Base-by-base conservation (phyloP, 2,329 filamentous ascomycete species). In the Fusarium buharicum region DNA sequence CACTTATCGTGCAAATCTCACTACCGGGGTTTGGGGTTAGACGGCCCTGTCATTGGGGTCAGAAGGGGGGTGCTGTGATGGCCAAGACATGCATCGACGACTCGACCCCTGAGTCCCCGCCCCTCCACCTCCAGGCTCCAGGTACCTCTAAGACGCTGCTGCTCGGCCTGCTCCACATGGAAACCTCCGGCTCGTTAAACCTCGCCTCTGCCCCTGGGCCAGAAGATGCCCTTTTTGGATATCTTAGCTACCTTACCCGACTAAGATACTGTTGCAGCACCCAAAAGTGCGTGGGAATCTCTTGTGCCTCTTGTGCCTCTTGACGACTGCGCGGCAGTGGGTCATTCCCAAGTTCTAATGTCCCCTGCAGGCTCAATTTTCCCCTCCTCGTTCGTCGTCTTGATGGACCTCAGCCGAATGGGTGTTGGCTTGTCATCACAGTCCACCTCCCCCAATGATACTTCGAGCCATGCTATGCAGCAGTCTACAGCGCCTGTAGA, bases 401-500 rank as follows among this genome's bases (percentile, higher is more conserved):
- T n/a, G n/a, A n/a, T n/a, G n/a, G n/a, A n/a, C n/a, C n/a, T n/a
- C n/a, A n/a, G 53, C 55, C 49, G 40, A 57, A 68, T 68, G 60
- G 60, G 54, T 51, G 54, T 63, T 51, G 55, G 60, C 67, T 69
- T 52, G 57, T 70, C 66, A 70, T 69, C 60, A 59, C 63, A 55
- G 55, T 37, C 50, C 45, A 38, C 20, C 48, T 43, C 53, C 59
- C 62, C 68, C 68, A 70, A 70, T 70, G 47, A 50, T 54, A 50
- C 59, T 41, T 63, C 62, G 47, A 61, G 49, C 50, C 44, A 54
- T 59, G 59, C 47, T 64, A 39, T 53, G 59, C 55, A 56, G 64
- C 46, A 58, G 51, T 49, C 40, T 50, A 40, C 56, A 62, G 60
- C 64, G 56, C 58, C 53, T 65, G 63, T 54, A 51, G 43, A 56